phyloP scores from a whole-genome alignment of 2,329 filamentous ascomycete genomes.

The Penicillium paneum region DNA sequence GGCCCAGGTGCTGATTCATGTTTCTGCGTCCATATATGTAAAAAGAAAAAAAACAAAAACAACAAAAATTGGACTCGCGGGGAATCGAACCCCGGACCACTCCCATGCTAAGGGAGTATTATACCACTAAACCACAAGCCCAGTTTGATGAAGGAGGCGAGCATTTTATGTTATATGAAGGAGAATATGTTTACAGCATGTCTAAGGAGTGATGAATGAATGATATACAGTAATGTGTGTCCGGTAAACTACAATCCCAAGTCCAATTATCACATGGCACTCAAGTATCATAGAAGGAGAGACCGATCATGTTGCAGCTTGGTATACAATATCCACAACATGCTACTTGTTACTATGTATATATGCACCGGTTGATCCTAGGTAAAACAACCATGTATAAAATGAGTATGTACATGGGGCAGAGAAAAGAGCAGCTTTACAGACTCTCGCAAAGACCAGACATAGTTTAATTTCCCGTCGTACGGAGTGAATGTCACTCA shows the following conservation, averaged over 20 bases:
- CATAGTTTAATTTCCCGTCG: not conserved
- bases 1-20: too few species aligned
- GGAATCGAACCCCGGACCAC: slow-evolving; percentile 50
- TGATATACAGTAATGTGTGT: not conserved
- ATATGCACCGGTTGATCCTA: not conserved
- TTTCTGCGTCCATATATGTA: too few species aligned
- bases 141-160: slow-evolving; percentile 3
- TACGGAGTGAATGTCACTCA: not conserved
- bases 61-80: slow-evolving; percentile 43
- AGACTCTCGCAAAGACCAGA: not conserved
- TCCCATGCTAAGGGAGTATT: slow-evolving; percentile 48
- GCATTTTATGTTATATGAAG: not conserved
- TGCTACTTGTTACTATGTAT: not conserved
- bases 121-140: slow-evolving; percentile 48
- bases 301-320: not conserved
- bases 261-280: too few species aligned
- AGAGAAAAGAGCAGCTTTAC: not conserved
- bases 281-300: not conserved
- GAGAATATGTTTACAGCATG: rapidly evolving
- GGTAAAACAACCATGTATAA: not conserved
- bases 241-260: not conserved
- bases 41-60: not conserved
- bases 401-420: not conserved
- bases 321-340: not conserved
- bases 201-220: not conserved